Base-by-base conservation (phyloP, 2,329 filamentous ascomycete genomes). In the Parastagonospora avenae region DNA sequence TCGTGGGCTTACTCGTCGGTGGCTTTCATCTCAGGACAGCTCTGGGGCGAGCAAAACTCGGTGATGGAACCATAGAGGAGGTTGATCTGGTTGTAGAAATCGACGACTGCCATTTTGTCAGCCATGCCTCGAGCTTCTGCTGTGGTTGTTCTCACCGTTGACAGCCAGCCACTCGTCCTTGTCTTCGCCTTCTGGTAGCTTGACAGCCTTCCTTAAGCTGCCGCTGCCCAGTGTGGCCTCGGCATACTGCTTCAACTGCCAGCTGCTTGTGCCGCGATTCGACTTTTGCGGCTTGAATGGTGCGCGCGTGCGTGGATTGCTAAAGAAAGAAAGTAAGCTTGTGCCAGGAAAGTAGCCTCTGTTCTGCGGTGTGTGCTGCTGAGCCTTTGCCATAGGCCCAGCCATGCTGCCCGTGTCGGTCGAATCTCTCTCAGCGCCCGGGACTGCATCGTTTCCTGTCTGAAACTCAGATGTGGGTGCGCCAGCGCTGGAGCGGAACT, bases 71-170 rank as follows among this genome's bases (percentile, higher is more conserved):
- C 95, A 74, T 99, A 99, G 52, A 99, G 87, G 31, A 99, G 84
- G 78, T 99, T 99, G 81, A 99, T 96, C 77, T 99, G 94, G 80
- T 99, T 99, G 85, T 99, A 99, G 77, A 99, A 99, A 77, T 99
- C 94, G 79, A 99, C 94, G 80, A 99, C 92, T 96, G 41, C n/a
- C 9, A 28, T 33, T 10, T 8, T n/a, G 27, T 66, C 36, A 59
- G 57, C 59, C 36, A 32, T 43, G n/a, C 40, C 19, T 38, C 12
- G 38, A 27, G 27, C n/a, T 19, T 48, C 24, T 19, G 6, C 16
- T 39, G 14, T 51, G 30, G 36, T 19, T 9, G 8, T 24, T 14
- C 85, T 65, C 79, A 96, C 92, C 90, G 78, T 99, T 99, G 65
- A 99, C 94, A 27, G 94, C 94, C 55, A 99, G 78, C 94, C 94